A percentile compares a stretch with the other conserved stretches of the same genome.
Conservation (phyloP, 257 asterid genomes). For the Ehretia macrophylla region DNA sequence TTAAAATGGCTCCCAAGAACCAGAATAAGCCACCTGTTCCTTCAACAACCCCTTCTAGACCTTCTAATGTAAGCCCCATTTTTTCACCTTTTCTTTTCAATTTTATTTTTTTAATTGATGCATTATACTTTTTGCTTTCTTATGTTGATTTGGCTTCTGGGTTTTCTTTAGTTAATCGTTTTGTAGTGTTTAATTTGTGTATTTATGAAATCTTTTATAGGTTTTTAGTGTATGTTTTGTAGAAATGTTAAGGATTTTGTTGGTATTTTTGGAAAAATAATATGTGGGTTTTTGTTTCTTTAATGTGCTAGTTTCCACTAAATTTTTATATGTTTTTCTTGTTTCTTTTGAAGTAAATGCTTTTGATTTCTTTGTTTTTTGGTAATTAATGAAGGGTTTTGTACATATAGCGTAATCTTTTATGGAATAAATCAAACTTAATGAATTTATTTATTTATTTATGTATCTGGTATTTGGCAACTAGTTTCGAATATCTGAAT, state of each 20-base stretch:
- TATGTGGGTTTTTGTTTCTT: background rate
- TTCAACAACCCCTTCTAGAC: constrained; percentile 10
- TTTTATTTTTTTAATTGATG: too few relatives aligned
- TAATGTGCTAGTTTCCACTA: background rate
- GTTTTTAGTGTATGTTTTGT: too few relatives aligned
- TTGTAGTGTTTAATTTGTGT: too few relatives aligned
- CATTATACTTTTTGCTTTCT: background rate
- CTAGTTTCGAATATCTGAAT: background rate
- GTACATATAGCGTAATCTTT: background rate
- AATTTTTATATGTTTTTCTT: too few relatives aligned
- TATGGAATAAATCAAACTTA: background rate
- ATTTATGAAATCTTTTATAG: too few relatives aligned
- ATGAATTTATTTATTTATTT: background rate
- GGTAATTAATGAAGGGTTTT: background rate
- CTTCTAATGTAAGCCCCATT: constrained; percentile 35
- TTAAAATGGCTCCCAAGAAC: constrained; percentile 39
- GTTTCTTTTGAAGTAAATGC: too few relatives aligned
- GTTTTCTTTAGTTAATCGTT: background rate
- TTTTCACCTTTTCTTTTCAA: background rate
- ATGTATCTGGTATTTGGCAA: background rate
- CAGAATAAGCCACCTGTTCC: constrained; percentile 38
- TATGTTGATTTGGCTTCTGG: background rate
- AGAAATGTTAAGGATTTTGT: too few relatives aligned
- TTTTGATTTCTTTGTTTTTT: background rate
- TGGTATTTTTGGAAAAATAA: too few relatives aligned